These are phyloP conservation scores for Ballota nigra DNA, from an alignment of 257 asterid genomes.

Conservation along the genomic window DNA sequence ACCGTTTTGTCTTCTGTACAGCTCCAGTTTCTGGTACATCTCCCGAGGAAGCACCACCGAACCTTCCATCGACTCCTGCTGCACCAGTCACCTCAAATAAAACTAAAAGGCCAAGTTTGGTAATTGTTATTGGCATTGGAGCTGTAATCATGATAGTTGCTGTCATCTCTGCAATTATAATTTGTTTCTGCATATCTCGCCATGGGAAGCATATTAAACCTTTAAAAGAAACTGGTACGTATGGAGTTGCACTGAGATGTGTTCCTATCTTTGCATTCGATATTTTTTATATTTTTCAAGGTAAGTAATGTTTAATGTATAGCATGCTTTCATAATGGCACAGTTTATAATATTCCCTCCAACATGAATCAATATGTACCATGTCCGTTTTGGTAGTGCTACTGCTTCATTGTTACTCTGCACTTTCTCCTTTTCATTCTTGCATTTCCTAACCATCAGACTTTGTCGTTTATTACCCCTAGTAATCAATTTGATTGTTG, in stretches of 20 bases:
- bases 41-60: slow-evolving; percentile 50
- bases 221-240: slow-evolving; percentile 59
- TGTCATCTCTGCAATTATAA: slow-evolving; percentile 44
- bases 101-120: slow-evolving; percentile 50
- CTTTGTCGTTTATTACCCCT: neutral
- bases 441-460: neutral
- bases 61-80: slow-evolving; percentile 56
- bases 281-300: neutral
- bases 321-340: neutral
- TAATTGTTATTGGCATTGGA: slow-evolving; percentile 68
- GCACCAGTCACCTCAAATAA: slow-evolving; percentile 39
- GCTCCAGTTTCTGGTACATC: slow-evolving; percentile 66
- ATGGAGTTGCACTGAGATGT: neutral
- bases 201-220: slow-evolving; percentile 46
- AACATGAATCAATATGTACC: neutral
- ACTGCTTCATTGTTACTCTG: neutral
- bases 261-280: neutral
- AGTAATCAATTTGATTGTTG: neutral
- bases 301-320: neutral
- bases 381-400: neutral
- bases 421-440: neutral
- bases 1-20: slow-evolving; percentile 33
- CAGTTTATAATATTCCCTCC: neutral
- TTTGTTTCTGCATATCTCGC: slow-evolving; percentile 60
- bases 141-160: slow-evolving; percentile 60